These are phyloP conservation scores for Sphagnurus paluster DNA, from an alignment of 1,284 basidiomycete species.

Conservation along the genomic window DNA sequence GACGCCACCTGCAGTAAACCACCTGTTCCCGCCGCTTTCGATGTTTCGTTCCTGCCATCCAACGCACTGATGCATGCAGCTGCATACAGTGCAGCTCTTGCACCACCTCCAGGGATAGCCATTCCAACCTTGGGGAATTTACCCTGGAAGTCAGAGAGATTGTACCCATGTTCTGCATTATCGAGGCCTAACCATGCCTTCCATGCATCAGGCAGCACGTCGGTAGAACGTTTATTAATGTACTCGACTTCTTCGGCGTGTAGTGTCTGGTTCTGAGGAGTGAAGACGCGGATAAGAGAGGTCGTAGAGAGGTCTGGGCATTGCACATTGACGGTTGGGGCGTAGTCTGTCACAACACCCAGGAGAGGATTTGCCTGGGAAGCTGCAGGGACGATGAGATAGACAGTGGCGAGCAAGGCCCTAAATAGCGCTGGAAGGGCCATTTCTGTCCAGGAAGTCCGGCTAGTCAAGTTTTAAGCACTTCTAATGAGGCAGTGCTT, in stretches of 20 bases:
- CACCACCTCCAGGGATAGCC: conserved; percentile 59
- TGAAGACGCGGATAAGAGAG: conserved; percentile 52
- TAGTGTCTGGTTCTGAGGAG: conserved; percentile 50
- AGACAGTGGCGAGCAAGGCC: conserved; percentile 5
- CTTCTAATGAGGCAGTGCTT: conserved; percentile 14
- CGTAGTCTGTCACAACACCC: conserved; percentile 46
- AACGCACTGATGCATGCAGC: conserved; percentile 58
- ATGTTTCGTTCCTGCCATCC: conserved; percentile 57
- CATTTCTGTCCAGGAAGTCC: conserved; percentile 3
- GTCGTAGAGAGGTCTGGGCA: conserved; percentile 49
- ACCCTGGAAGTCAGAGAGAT: conserved; percentile 38
- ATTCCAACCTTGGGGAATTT: conserved; percentile 54
- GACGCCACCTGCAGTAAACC: conserved; percentile 65
- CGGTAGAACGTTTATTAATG: conserved; percentile 40
- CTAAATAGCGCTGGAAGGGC: conserved; percentile 1
- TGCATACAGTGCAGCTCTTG: conserved; percentile 59
- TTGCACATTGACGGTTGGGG: conserved; percentile 45
- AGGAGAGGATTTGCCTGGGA: conserved; percentile 20
- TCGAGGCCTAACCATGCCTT: conserved; percentile 53
- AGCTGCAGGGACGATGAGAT: conserved; percentile 2
- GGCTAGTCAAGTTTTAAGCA: too few relatives aligned
- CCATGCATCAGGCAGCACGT: conserved; percentile 52
- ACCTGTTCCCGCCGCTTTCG: conserved; percentile 58
- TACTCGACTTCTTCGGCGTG: conserved; percentile 51
- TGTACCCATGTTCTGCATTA: conserved; percentile 53